Evolutionary conservation across 2,329 filamentous ascomycete genomes (phyloP).

Genomic region (Reticulascus tulasneorum): DNA sequence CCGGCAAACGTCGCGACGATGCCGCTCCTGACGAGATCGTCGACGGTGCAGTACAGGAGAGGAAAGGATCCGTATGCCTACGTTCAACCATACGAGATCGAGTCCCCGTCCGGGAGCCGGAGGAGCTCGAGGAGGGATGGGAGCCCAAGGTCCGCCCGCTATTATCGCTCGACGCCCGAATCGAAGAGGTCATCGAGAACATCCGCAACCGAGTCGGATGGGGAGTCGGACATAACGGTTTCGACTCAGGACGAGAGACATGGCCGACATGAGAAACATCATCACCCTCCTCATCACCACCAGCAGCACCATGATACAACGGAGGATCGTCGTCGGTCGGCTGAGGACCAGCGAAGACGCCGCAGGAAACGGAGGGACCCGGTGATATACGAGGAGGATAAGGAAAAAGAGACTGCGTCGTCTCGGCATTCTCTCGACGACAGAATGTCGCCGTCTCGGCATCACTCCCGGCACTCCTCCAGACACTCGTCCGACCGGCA

Average conservation of each 20-base stretch:
- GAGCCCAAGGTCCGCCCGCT: slow-evolving; percentile 30
- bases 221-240: slow-evolving; percentile 32
- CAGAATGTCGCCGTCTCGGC: slow-evolving; percentile 6
- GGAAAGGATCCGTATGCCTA: slow-evolving; percentile 8
- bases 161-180: slow-evolving; percentile 32
- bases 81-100: slow-evolving; percentile 3
- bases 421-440: slow-evolving; percentile 5
- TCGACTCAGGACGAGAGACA: slow-evolving; percentile 27
- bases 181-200: slow-evolving; percentile 30
- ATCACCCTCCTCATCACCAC: too few relatives aligned
- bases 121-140: slow-evolving; percentile 22
- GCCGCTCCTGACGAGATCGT: slow-evolving; percentile 9
- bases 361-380: slow-evolving; percentile 9
- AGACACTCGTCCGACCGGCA: slow-evolving; percentile 10
- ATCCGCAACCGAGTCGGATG: slow-evolving; percentile 33
- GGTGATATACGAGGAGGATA: slow-evolving; percentile 9
- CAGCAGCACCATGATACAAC: slow-evolving; percentile 7
- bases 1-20: slow-evolving; percentile 10
- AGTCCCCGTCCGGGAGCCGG: slow-evolving; percentile 21
- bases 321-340: slow-evolving; percentile 14
- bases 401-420: slow-evolving; percentile 4
- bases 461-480: slow-evolving; percentile 10
- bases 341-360: slow-evolving; percentile 6
- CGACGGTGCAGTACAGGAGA: slow-evolving; percentile 8
- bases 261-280: slow-evolving; percentile 13